These are phyloP conservation scores for Oryza officinalis DNA, from an alignment of 176 grass and related monocot species.

Conservation along the genomic window DNA sequence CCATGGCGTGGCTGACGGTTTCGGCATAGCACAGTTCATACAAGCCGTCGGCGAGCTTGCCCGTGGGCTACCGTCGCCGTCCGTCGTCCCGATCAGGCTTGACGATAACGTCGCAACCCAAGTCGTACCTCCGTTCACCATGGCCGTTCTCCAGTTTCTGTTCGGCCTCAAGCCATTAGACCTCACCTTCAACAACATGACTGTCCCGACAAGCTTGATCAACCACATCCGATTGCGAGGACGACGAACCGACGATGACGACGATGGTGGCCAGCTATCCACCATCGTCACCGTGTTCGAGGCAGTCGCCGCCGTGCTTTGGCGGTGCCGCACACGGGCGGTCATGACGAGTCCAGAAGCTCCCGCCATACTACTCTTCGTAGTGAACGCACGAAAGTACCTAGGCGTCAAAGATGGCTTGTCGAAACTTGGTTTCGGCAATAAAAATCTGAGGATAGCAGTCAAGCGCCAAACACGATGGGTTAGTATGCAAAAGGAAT, in stretches of 20 bases:
- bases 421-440: no score
- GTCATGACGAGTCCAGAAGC: not conserved
- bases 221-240: not conserved
- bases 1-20: not conserved
- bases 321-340: constrained; percentile 37
- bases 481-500: no score
- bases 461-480: no score
- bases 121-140: no score
- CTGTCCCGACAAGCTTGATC: constrained; percentile 7
- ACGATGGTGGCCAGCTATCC: no score
- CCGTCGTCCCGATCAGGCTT: no score
- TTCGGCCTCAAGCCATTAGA: no score
- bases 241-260: not conserved
- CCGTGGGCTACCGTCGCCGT: not conserved
- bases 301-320: constrained; percentile 27
- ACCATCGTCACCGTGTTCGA: constrained; percentile 36
- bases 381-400: not conserved
- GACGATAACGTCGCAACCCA: no score
- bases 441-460: no score
- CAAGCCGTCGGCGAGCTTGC: not conserved
- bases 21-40: constrained; percentile 32
- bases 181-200: constrained; percentile 13
- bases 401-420: not conserved
- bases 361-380: not conserved
- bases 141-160: no score